These are phyloP conservation scores for Albizia julibrissin DNA, from an alignment of 306 rosid genomes.

Conservation along the genomic window DNA sequence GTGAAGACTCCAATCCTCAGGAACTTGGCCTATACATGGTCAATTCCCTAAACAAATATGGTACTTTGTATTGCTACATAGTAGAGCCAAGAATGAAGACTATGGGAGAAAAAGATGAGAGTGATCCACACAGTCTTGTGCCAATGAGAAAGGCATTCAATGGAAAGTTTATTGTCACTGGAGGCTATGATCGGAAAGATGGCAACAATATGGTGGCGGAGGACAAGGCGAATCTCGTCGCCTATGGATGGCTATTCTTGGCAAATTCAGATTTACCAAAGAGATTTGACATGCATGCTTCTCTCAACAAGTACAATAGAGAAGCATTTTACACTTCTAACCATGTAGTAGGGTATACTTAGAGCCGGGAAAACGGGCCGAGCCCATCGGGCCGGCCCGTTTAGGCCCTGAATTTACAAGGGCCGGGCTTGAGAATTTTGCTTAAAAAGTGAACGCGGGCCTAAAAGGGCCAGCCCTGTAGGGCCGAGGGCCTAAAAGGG, in stretches of 20 bases:
- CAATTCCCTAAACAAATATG: constrained; percentile 46
- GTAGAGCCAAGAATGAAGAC: constrained; percentile 62
- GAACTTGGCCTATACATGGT: constrained; percentile 53
- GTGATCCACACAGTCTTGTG: constrained; percentile 33
- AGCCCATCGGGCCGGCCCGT: too few relatives aligned
- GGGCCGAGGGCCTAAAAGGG: too few relatives aligned
- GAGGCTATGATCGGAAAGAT: constrained; percentile 51
- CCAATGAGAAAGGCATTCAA: constrained; percentile 70
- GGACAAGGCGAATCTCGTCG: constrained; percentile 40
- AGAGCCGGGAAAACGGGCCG: too few relatives aligned
- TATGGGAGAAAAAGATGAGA: constrained; percentile 12
- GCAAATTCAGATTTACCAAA: too few relatives aligned
- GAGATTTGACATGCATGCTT: too few relatives aligned
- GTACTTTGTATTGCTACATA: constrained; percentile 60
- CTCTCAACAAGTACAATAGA: too few relatives aligned
- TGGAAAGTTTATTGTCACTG: constrained; percentile 55
- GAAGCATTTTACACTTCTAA: constrained; percentile 6
- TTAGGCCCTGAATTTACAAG: too few relatives aligned
- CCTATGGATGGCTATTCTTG: not conserved
- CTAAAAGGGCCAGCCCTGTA: too few relatives aligned
- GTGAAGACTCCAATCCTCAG: constrained; percentile 59
- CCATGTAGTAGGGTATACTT: constrained; percentile 62
- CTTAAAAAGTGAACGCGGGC: too few relatives aligned
- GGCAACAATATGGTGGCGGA: constrained; percentile 54
- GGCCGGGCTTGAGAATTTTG: too few relatives aligned